Base-by-base conservation (phyloP, 2,329 filamentous ascomycete species). In the Aspergillus puulaauensis region DNA sequence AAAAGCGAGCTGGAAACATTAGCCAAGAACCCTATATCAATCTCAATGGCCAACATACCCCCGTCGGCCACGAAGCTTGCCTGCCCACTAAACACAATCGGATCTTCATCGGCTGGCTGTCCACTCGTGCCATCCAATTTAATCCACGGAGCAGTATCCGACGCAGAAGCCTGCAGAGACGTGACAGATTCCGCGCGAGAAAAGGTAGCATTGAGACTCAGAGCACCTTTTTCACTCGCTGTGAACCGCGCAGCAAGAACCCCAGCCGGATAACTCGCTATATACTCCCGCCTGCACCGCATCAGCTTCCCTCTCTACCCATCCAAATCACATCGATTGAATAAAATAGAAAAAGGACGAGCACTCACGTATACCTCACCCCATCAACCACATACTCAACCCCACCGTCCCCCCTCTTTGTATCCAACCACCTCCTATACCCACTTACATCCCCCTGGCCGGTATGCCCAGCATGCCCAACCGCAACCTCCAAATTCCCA, bases 351-450 rank as follows among this genome's bases (percentile, higher is more conserved):
- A 31, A 23, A 6, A n/a, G n/a, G n/a, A n/a, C n/a, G n/a, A n/a
- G n/a, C 6, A 33, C 52, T 19, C 27, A 61, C 59, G 52, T 43
- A 37, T 46, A 62, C 1, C n/a, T 15, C 3, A 63, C 57, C 12
- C 50, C 55, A 2, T 21, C 12, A 37, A 54, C 40, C 7, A 40
- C 17, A 35, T 62, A 63, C 7, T 44, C 37, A 6, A 63, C 61
- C 1, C 12, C 43, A 1, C 48, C 57, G n/a, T 19, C 35, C 0
- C 61, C 61, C 7, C 14, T 56, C 3, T 31, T 31, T 19, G 55
- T 24, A 48, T 62, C 57, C n/a, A 63, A 39, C 5, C 23, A 54
- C 21, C 61, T 21, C 27, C 41, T 55, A 53, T 63, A 63, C 24
- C 55, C 52, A 2, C 19, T 11, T 0, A 60, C 35, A 2, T 17